These are phyloP conservation scores for Striga asiatica DNA, from an alignment of 257 asterid species.

Conservation along the genomic window DNA sequence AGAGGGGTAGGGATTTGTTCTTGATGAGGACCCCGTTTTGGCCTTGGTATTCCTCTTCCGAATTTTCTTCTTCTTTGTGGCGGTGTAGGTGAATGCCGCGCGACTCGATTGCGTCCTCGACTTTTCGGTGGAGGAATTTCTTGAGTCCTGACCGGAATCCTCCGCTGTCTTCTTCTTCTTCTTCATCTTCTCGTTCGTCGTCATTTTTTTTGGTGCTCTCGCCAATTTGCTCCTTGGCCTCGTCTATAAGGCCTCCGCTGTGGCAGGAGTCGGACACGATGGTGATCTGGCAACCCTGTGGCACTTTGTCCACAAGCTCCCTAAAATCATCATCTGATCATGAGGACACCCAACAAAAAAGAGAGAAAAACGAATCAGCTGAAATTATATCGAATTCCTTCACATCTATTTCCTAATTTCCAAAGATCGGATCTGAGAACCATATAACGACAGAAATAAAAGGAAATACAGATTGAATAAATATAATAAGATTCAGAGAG, in stretches of 20 bases:
- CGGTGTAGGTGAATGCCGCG: slow-evolving; percentile 56
- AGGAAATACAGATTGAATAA: neutral
- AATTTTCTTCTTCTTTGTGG: slow-evolving; percentile 25
- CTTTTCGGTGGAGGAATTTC: slow-evolving; percentile 45
- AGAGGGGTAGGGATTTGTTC: slow-evolving; percentile 71
- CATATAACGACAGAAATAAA: neutral
- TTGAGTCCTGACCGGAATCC: slow-evolving; percentile 56
- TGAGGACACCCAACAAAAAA: neutral
- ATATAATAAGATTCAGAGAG: neutral
- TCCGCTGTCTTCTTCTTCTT: slow-evolving; percentile 23
- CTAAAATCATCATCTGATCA: slow-evolving; percentile 91
- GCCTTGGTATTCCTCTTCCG: slow-evolving; percentile 13
- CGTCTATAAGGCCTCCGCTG: slow-evolving; percentile 89
- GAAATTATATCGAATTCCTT: neutral
- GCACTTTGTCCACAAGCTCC: slow-evolving; percentile 81
- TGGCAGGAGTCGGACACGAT: slow-evolving; percentile 95
- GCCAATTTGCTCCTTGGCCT: slow-evolving; percentile 90
- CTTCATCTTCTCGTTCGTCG: too few relatives aligned
- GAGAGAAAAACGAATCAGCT: neutral
- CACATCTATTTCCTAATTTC: neutral
- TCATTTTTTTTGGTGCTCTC: slow-evolving; percentile 44
- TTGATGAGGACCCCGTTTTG: slow-evolving; percentile 20
- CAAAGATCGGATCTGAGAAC: neutral
- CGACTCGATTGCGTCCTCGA: slow-evolving; percentile 62
- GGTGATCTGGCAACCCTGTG: slow-evolving; percentile 76